Base-by-base conservation (phyloP, 306 rosid species). In the Abrus pulchellus region DNA sequence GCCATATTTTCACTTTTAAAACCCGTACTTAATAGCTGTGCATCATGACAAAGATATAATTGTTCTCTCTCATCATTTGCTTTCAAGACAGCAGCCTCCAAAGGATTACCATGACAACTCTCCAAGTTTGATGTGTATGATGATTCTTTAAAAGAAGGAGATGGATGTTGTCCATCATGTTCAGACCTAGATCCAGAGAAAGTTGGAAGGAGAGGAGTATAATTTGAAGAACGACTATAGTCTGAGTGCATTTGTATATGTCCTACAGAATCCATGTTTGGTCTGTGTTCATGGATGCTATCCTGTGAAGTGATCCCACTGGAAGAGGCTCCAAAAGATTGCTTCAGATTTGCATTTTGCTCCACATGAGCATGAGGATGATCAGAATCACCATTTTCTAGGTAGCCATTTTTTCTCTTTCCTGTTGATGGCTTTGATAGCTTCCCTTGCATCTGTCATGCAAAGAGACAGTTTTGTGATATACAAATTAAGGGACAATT, bases 111-210 rank as follows among this genome's bases (percentile, higher is more conserved):
- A 52, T 36, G 83, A 74, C 83, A 74, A 60, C 80, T 71, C 44
- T 84, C 87, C 68, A 65, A 50, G 81, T 86, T 85, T 56, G 94
- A 86, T 32, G 69, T 75, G 75, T 71, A 83, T 5, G 89, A 86
- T 33, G 89, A 72, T 79, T 81, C 92, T 86, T 85, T 85, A n/a
- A 82, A 72, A 40, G 82, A 74, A 68, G 86, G 79, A 54, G 86
- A 76, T 75, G 78, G 72, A 53, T 20, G 40, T 2, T 20, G 78
- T 34, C 64, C 75, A 43, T 80, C 71, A 48, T 60, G 83, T 41
- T 78, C 85, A 82, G 88, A 79, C 80, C 74, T 76, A 29, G 68
- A 74, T 48, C 86, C 75, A 72, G 87, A 84, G 45, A 54, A 80
- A 74, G 83, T 60, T 60, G 85, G 81, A 68, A 63, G 80, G 50